These are phyloP conservation scores for Epichloe sylvatica DNA, from an alignment of 2,329 filamentous ascomycete genomes.

Conservation along the genomic window DNA sequence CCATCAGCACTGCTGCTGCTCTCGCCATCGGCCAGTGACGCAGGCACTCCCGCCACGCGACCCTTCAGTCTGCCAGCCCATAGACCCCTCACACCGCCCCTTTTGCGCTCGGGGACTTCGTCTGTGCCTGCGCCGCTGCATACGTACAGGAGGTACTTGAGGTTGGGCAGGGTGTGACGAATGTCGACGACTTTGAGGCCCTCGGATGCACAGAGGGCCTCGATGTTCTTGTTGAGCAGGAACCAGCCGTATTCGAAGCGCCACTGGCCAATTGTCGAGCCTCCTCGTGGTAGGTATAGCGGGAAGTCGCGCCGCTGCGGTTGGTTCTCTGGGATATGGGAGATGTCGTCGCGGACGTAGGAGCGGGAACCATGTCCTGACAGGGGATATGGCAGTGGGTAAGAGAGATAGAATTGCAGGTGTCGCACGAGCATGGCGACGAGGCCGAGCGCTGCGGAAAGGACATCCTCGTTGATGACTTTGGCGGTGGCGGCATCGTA, in stretches of 20 bases:
- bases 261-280: constrained; percentile 58
- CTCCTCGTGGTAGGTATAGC: constrained; percentile 50
- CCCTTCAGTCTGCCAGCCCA: constrained; percentile 35
- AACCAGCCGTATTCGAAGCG: constrained; percentile 95
- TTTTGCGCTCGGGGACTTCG: constrained; percentile 46
- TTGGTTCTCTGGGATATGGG: constrained; percentile 33
- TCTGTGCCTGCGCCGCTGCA: constrained; percentile 67
- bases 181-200: constrained; percentile 76
- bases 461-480: constrained; percentile 48
- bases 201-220: constrained; percentile 49
- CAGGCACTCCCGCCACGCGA: constrained; percentile 13
- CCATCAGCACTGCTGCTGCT: constrained; percentile 23
- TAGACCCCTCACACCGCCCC: constrained; percentile 45
- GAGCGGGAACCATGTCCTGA: constrained; percentile 59
- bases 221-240: constrained; percentile 90
- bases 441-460: constrained; percentile 71
- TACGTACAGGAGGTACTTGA: constrained; percentile 85
- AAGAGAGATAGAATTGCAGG: constrained; percentile 68
- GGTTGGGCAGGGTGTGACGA: constrained; percentile 78
- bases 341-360: constrained; percentile 63
- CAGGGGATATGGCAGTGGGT: constrained; percentile 70
- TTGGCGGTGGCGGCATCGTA: constrained; percentile 41
- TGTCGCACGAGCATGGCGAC: constrained; percentile 62
- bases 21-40: constrained; percentile 19
- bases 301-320: constrained; percentile 58